Conservation (phyloP, 768 basidiomycete species). For the Cubamyces sp. region DNA sequence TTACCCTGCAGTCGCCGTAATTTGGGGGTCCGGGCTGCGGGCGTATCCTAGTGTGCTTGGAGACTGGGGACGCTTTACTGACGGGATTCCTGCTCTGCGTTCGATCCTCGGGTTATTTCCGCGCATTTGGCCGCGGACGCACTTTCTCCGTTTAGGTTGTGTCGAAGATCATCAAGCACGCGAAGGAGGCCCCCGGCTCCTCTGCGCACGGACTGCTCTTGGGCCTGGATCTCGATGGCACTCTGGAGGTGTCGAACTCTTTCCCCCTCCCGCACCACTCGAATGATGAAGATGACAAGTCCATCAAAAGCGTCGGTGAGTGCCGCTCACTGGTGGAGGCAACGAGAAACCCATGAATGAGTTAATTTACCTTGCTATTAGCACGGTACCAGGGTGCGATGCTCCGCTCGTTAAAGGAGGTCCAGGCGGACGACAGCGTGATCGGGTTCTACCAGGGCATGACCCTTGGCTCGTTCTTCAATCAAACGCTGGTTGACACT, state of each 20-base stretch:
- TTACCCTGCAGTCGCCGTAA: neutral
- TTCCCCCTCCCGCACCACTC: constrained; percentile 79
- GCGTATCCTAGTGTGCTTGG: neutral
- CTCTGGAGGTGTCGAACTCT: constrained; percentile 88
- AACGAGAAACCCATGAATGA: constrained; percentile 16
- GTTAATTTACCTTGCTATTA: constrained; percentile 33
- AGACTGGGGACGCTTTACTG: neutral
- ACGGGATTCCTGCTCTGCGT: constrained; percentile 6
- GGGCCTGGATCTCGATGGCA: constrained; percentile 90
- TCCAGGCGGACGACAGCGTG: constrained; percentile 87
- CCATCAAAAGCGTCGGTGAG: constrained; percentile 75
- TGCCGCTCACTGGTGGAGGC: constrained; percentile 19
- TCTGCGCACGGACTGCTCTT: constrained; percentile 84
- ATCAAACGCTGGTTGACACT: constrained; percentile 77
- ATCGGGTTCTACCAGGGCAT: constrained; percentile 96
- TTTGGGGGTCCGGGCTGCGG: constrained; percentile 13
- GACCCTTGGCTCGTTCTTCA: constrained; percentile 83
- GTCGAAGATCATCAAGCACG: constrained; percentile 92
- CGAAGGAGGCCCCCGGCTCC: constrained; percentile 74
- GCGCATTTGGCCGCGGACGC: constrained; percentile 11
- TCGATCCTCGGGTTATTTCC: constrained; percentile 5
- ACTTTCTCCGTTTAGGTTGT: constrained; percentile 65
- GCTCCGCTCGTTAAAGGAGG: constrained; percentile 88
- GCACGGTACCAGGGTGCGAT: constrained; percentile 83
- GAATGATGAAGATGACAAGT: constrained; percentile 81